Evolutionary conservation across 2,329 filamentous ascomycete species (phyloP).

Genomic region (Chaetomium sp.): DNA sequence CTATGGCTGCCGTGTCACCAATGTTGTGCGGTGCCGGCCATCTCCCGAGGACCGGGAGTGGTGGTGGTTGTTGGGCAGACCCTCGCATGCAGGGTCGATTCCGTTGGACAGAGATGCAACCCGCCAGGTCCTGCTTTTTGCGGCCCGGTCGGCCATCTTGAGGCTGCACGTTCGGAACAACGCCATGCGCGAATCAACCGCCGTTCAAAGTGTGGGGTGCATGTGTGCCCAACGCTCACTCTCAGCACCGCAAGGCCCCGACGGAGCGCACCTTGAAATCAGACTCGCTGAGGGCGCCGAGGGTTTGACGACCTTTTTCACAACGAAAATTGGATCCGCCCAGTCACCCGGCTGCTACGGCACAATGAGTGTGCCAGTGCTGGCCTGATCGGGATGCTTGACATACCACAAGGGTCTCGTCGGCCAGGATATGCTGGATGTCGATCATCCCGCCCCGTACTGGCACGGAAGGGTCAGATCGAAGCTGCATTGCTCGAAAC

Average conservation of each 20-base stretch:
- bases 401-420: background rate
- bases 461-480: background rate
- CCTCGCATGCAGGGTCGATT: too few relatives aligned
- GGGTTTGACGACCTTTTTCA: too few relatives aligned
- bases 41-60: slow-evolving; percentile 1
- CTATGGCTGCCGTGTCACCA: slow-evolving; percentile 16
- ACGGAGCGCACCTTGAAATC: too few relatives aligned
- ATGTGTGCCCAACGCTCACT: slow-evolving; percentile 16
- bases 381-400: slow-evolving; percentile 5
- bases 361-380: background rate
- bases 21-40: background rate
- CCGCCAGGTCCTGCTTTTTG: background rate
- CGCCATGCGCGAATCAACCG: background rate
- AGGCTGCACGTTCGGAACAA: slow-evolving; percentile 1
- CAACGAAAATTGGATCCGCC: background rate
- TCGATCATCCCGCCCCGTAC: background rate
- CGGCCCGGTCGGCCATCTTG: slow-evolving; percentile 13
- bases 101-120: too few relatives aligned
- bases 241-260: too few relatives aligned
- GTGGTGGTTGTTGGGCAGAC: slow-evolving; percentile 12
- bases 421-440: background rate
- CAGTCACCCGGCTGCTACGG: background rate
- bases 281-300: too few relatives aligned
- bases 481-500: background rate
- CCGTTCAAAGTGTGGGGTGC: slow-evolving; percentile 10